Evolutionary conservation across 1,284 basidiomycete genomes (phyloP), one percentile per base, ranked within the genome.

Genomic region (Ceratobasidium sp.): DNA sequence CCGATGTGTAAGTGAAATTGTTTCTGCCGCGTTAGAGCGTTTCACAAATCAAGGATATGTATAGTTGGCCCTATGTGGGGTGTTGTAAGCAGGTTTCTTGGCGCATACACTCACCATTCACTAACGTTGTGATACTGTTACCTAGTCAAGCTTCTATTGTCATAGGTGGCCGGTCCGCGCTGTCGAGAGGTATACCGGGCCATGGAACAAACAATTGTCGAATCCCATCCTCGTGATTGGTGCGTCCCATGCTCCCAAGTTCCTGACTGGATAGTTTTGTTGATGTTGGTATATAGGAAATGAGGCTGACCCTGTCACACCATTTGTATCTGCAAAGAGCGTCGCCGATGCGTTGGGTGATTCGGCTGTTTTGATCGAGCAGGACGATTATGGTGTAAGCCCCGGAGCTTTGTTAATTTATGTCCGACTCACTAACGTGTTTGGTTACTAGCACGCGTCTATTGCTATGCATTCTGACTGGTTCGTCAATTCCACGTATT

Each of bases 251-350:
- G 20, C 20, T 6, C 26, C 42, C 33, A 33, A 23, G n/a, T 23
- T 3, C 6, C 12, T 46, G n/a, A 52, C 5, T 10, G 2, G 23
- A 56, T 23, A 9, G n/a, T 56, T 26, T 26, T 26, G 54, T 2
- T 56, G 54, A 56, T 10, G n/a, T 68, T 44, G 10, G n/a, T 6
- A 57, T 50, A 57, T 77, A 54, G 68, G 70, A 38, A 78, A 78
- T 48, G 48, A 77, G 50, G 76, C 73, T 44, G 77, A 78, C 59
- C 77, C 77, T 20, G 52, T 78, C 23, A 78, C 77, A 33, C 77
- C 77, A 9, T 59, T 59, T 38, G 17, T 38, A n/a, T 28, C 26
- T 38, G 77, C 77, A 4, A 54, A 78, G 57, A 42, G 40, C 33
- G 77, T 78, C 33, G 77, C 77, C 17, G 59, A 77, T 40, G 26